Base-by-base conservation (phyloP, 108 stramenopile species). In the Nitzschia palea region DNA sequence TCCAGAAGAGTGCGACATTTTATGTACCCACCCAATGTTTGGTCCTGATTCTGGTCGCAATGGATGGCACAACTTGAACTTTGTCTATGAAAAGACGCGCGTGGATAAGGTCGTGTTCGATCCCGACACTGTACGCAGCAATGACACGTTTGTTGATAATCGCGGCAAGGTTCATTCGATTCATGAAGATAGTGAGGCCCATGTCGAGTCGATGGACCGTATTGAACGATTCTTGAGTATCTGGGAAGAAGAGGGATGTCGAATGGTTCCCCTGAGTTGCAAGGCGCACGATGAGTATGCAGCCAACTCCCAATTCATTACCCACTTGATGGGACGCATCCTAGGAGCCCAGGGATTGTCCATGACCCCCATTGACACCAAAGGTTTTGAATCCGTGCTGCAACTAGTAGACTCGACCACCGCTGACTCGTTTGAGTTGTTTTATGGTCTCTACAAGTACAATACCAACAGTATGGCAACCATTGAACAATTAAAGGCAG, bases 1-100 rank as follows among this genome's bases (percentile, higher is more conserved):
- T 18, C 97, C 98, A 0, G 59, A 70, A 54, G 87, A 91, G 62
- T 86, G 87, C 57, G 97, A 98, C 65, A 86, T 99, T 25, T 68
- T 98, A 18, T 97, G 96, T 68, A 97, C 98, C 9, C 98, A 99
- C 83, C 98, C 98, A n/a, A 99, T 99, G 98, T 99, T 99, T 83
- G 98, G 98, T 18, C 97, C 97, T 12, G 96, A 97, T 67, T 89
- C 87, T 1, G 96, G 93, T 15, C 85, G 74, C 15, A 59, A 93
- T 65, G 84, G 90, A 28, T 99, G 98, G 98, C 82, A 82, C n/a
- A 88, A 88, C 23, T 78, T 97, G 40, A 96, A 90, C 45, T 97
- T 97, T 79, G 94, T 99, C 53, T 99, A 95, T 75, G 98, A 99
- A 68, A 83, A 81, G 42, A 94, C 93, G 17, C 80, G 96, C 9